Evolutionary conservation across 2,329 filamentous ascomycete genomes (phyloP), one percentile per base, ranked within the genome.

Genomic region (Elsinoe australis): DNA sequence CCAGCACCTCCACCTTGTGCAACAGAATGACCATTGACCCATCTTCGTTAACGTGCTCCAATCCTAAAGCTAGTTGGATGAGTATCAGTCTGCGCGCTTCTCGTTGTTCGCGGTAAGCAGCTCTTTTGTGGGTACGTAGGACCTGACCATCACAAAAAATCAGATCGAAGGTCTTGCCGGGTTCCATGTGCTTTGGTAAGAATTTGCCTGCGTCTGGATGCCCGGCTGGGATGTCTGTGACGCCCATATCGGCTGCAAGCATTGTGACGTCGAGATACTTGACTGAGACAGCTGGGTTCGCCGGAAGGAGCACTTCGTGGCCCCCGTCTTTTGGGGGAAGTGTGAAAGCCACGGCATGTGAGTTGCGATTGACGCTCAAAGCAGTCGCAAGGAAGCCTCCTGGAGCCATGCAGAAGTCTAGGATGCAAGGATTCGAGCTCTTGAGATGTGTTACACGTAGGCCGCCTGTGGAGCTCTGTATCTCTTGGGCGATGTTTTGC

Each of bases 321-420:
- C 74, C 75, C 0, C 72, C 73, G 0, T 59, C 34, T 0, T 54
- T 32, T 0, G 47, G 7, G 0, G 72, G 69, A 1, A 78, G 59
- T 59, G 12, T 31, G 29, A 45, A 33, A 7, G 41, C 26, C 5
- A n/a, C 19, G 15, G 65, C 56, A 14, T 59, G 58, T 2, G 70
- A 62, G 0, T 39, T 26, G 0, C 60, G 67, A 41, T 70, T 71
- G 8, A 54, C 51, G 3, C 56, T 28, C 19, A 76, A 52, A 0
- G 66, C 66, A 6, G 58, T 60, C 0, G 54, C 51, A 2, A 72
- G 58, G 53, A 76, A 80, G 1, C 71, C 76, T 3, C 75, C 76
- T 0, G 76, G 76, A 0, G 76, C 76, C 63, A 74, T 71, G 57
- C 76, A 77, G 52, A 77, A 64, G 53, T 80, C 75, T 1, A 80